Evolutionary conservation across 352 stramenopile genomes (phyloP).

Genomic region (Globisporangium ultimum): DNA sequence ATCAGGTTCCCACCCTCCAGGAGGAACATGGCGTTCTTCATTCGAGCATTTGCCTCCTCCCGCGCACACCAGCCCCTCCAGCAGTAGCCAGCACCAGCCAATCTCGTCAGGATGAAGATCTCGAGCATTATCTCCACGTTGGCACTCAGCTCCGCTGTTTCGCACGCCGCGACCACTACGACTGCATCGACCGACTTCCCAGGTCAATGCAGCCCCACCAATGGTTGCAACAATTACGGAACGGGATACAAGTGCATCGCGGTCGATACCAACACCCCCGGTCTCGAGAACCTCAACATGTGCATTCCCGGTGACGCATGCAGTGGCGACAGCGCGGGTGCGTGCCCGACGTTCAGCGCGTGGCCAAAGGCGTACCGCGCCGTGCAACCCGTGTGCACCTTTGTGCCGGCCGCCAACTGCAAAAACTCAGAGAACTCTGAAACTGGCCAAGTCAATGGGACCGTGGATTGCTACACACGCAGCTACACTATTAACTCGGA

Average conservation of each 20-base stretch:
- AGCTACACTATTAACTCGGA: conserved; percentile 55
- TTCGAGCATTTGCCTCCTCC: too few species aligned
- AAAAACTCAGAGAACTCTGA: conserved; percentile 25
- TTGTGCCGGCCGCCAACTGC: conserved; percentile 61
- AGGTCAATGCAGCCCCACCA: conserved; percentile 40
- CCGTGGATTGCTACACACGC: conserved; percentile 63
- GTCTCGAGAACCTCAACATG: conserved; percentile 63
- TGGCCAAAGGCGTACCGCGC: conserved; percentile 69
- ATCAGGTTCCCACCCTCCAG: too few species aligned
- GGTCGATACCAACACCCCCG: conserved; percentile 53
- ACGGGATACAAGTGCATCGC: conserved; percentile 63
- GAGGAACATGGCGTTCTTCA: too few species aligned
- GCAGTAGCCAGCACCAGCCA: too few species aligned
- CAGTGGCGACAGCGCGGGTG: conserved; percentile 52
- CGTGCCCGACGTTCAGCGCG: conserved; percentile 70
- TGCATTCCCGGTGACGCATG: conserved; percentile 54
- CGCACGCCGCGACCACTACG: conserved; percentile 15
- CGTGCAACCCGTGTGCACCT: conserved; percentile 69
- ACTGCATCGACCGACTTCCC: conserved; percentile 37
- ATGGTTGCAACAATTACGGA: conserved; percentile 57
- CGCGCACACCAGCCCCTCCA: too few species aligned
- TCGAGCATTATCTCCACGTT: too few species aligned
- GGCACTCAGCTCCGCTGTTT: conserved; percentile 6
- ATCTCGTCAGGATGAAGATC: too few species aligned
- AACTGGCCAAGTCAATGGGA: conserved; percentile 19